These are phyloP conservation scores for Penstemon newberryi DNA, from an alignment of 257 asterid genomes.

Conservation along the genomic window DNA sequence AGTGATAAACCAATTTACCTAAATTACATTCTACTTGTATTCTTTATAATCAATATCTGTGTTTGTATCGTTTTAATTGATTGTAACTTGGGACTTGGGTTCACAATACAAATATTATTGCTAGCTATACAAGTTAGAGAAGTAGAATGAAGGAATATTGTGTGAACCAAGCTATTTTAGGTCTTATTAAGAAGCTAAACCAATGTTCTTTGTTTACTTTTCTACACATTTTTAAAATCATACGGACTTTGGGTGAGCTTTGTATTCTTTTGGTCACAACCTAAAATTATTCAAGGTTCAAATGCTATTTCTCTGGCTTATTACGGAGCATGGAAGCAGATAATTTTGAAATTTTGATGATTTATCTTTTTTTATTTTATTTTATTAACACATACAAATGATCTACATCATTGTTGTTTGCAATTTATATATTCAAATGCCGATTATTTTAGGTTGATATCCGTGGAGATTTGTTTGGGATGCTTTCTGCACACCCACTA, in stretches of 20 bases:
- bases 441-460: conserved; percentile 57
- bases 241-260: background rate
- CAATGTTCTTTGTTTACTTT: background rate
- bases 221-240: background rate
- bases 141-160: too few species aligned
- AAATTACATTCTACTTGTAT: background rate
- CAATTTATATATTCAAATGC: conserved; percentile 5
- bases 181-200: background rate
- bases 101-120: background rate
- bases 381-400: background rate
- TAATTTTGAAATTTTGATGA: conserved; percentile 3
- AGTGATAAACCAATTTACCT: background rate
- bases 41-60: background rate
- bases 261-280: too few species aligned
- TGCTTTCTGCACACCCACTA: conserved; percentile 77
- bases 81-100: background rate
- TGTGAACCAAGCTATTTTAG: background rate
- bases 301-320: background rate
- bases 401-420: conserved; percentile 2
- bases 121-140: background rate
- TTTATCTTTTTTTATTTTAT: background rate
- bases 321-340: background rate
- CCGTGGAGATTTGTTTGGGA: conserved; percentile 72
- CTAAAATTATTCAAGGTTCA: background rate
- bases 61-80: too few species aligned